These are phyloP conservation scores for Ananas comosus DNA, from an alignment of 176 grass and related monocot genomes.

Conservation along the genomic window DNA sequence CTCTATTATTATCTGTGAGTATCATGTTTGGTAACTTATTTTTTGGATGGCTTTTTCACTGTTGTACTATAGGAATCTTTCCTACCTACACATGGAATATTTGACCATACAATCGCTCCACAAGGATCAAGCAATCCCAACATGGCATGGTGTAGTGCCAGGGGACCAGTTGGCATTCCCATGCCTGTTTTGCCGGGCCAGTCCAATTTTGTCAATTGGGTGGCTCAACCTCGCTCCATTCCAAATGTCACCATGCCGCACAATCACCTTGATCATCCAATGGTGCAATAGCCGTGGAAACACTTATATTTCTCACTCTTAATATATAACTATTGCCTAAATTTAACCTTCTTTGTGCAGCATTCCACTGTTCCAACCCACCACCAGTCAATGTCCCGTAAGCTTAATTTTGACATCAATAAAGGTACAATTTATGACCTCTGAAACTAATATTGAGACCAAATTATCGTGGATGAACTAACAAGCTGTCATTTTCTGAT, in stretches of 20 bases:
- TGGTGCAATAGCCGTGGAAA: conserved; percentile 5
- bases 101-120: conserved; percentile 19
- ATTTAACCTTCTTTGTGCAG: conserved; percentile 6
- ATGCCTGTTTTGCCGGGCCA: conserved; percentile 20
- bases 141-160: conserved; percentile 27
- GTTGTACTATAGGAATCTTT: conserved; percentile 27
- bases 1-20: not conserved
- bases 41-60: not conserved
- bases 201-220: conserved; percentile 31
- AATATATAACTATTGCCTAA: not conserved
- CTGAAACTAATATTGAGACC: not conserved
- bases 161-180: conserved; percentile 6
- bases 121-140: conserved; percentile 26
- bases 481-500: conserved; percentile 10
- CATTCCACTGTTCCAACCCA: conserved; percentile 16
- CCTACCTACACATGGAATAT: conserved; percentile 27
- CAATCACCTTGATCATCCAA: conserved; percentile 17
- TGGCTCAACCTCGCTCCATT: conserved; percentile 20
- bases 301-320: conserved; percentile 2
- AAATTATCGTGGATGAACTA: conserved; percentile 9
- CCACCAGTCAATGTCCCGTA: conserved; percentile 24
- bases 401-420: conserved; percentile 40
- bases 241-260: conserved; percentile 13
- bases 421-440: conserved; percentile 17
- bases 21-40: conserved; percentile 10